These are phyloP conservation scores for Podila minutissima DNA, from an alignment of 192 early-diverging fungal genomes.

Conservation along the genomic window DNA sequence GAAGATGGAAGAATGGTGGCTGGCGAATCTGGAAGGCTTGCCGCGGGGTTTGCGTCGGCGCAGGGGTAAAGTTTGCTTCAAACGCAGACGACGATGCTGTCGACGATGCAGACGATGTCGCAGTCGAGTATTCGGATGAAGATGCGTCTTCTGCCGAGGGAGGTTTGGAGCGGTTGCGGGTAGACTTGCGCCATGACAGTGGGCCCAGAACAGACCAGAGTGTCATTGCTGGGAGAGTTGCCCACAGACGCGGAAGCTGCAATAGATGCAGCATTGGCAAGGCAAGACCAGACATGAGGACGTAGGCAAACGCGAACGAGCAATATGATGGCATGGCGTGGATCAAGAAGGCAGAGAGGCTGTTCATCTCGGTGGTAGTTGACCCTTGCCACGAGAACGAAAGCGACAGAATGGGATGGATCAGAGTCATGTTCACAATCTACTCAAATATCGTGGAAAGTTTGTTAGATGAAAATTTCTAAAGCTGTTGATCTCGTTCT, in stretches of 20 bases:
- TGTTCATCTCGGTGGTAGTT: neutral
- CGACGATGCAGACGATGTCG: neutral
- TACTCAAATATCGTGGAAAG: neutral
- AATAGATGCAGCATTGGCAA: constrained; percentile 18
- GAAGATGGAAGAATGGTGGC: constrained; percentile 26
- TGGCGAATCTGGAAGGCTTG: constrained; percentile 34
- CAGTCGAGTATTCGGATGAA: neutral
- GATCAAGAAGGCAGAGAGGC: constrained; percentile 2
- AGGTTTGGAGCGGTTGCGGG: neutral
- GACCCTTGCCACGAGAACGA: constrained; percentile 26
- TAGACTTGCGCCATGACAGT: constrained; percentile 31
- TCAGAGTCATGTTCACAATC: constrained; percentile 4
- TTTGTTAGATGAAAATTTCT: neutral
- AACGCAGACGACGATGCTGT: neutral
- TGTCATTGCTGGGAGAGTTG: constrained; percentile 18
- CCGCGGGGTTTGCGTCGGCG: constrained; percentile 25
- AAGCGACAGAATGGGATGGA: constrained; percentile 21
- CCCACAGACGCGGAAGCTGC: constrained; percentile 22
- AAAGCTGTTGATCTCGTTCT: no score
- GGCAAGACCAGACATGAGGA: constrained; percentile 13
- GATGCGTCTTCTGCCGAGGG: no score
- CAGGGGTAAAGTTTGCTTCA: constrained; percentile 23
- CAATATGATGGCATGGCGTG: constrained; percentile 40
- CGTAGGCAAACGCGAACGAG: constrained; percentile 25
- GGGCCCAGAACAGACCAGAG: constrained; percentile 27